Conservation (phyloP, 805 yeast genomes). For the Saccharomycopsis babjevae region DNA sequence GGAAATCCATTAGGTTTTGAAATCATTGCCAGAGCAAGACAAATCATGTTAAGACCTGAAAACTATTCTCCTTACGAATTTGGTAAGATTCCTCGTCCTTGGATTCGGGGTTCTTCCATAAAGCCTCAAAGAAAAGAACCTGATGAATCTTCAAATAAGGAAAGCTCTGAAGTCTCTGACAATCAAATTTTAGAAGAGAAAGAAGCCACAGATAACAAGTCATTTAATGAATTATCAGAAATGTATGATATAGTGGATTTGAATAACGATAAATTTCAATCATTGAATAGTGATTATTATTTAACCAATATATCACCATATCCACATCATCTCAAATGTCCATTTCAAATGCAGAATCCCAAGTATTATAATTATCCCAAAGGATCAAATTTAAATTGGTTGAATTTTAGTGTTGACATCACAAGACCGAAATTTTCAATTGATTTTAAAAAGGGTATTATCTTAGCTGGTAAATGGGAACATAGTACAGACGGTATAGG, state of each 20-base stretch:
- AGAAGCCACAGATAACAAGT: conserved; percentile 29
- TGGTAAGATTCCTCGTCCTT: conserved; percentile 64
- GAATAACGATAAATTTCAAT: conserved; percentile 1
- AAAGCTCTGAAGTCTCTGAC: conserved; percentile 13
- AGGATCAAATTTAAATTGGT: conserved; percentile 59
- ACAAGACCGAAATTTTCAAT: conserved; percentile 69
- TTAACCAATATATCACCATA: conserved; percentile 80
- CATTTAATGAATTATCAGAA: conserved; percentile 32
- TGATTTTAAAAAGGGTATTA: conserved; percentile 77
- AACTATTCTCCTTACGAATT: conserved; percentile 36
- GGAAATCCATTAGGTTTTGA: conserved; percentile 91
- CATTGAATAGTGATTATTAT: conserved; percentile 35
- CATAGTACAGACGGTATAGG: conserved; percentile 47
- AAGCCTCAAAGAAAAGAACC: conserved; percentile 20
- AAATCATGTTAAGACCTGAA: conserved; percentile 81
- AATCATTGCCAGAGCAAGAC: conserved; percentile 80
- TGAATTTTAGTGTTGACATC: conserved; percentile 62
- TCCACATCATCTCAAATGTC: conserved; percentile 77
- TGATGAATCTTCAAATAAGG: conserved; percentile 8
- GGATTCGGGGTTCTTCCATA: conserved; percentile 38
- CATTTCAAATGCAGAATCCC: conserved; percentile 72
- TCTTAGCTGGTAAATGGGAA: conserved; percentile 65
- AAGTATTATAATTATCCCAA: conserved; percentile 44
- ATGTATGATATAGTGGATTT: conserved; percentile 18
- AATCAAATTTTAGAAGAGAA: conserved; percentile 23